Base-by-base conservation (phyloP, 2,329 filamentous ascomycete species). In the Lachnellula suecica region DNA sequence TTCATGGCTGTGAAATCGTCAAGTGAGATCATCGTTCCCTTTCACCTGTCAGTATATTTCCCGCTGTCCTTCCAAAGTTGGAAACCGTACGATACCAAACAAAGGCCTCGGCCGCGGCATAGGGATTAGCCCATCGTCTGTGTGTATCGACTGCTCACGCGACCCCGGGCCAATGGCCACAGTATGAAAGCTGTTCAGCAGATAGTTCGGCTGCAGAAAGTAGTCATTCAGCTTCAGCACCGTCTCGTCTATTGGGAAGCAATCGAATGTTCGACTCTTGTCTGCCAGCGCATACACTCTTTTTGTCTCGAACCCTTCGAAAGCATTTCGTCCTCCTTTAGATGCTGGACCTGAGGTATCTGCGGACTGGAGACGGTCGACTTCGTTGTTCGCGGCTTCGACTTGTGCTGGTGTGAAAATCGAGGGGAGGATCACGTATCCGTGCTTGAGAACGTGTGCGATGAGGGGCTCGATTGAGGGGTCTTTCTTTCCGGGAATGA, bases 241-340 rank as follows among this genome's bases (percentile, higher is more conserved):
- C 17, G 68, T 67, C 9, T 70, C 68, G 15, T 73, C 61, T 9
- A 71, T 67, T 4, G 64, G 59, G 49, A 71, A 72, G 51, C 68
- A 68, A 53, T 73, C 71, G 52, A 73, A 72, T 2, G 59, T 65
- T 34, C 70, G 60, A 29, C 64, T 69, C 54, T 73, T 73, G 53
- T 73, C 72, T 19, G 71, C 59, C 6, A 73, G 54, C 10, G 70
- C 69, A 51, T 73, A 73, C 24, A 73, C 70, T 15, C 71, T 54
- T 35, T 65, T 66, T 1, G 71, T 73, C 22, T 70, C 66, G 47
- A 65, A 64, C 1, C 71, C 71, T 56, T 73, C 71, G 53, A 73
- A 73, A 15, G 53, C 35, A 53, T 71, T 71, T 22, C 71, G 66
- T 13, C 71, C 71, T 15, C 50, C 58, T 45, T 63, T 48, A 1